phyloP scores from a whole-genome alignment of 2,329 filamentous ascomycete genomes.

The Scleromitrula shiraiana region DNA sequence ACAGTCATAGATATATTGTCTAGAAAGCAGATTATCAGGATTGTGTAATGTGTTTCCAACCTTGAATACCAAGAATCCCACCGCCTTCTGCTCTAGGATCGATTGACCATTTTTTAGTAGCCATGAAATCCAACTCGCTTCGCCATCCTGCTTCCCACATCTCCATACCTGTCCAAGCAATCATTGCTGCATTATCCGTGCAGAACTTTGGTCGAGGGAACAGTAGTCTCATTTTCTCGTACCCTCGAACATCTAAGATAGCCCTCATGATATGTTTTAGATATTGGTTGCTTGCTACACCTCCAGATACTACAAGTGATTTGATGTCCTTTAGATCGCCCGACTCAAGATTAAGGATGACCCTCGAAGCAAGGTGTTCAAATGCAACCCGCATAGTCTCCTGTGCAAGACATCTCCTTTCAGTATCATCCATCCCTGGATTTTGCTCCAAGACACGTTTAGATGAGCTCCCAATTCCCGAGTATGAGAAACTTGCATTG shows the following conservation, averaged over 20 bases:
- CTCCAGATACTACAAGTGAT: constrained; percentile 77
- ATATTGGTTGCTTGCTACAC: constrained; percentile 80
- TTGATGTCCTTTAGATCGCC: constrained; percentile 29
- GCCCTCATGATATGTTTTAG: constrained; percentile 56
- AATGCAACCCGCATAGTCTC: constrained; percentile 76
- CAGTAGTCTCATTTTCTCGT: constrained; percentile 50
- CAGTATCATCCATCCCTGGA: constrained; percentile 42
- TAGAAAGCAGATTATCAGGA: no score
- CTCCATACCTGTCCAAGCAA: constrained; percentile 86
- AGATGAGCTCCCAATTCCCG: constrained; percentile 59
- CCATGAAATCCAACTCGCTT: constrained; percentile 50
- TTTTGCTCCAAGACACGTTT: constrained; percentile 43
- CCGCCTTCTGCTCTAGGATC: constrained; percentile 53
- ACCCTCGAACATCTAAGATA: constrained; percentile 59
- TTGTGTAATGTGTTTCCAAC: constrained; percentile 35
- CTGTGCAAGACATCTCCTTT: constrained; percentile 61
- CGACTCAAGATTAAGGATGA: constrained; percentile 56
- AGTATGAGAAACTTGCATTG: constrained; percentile 57
- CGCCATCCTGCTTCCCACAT: constrained; percentile 78
- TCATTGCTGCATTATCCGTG: constrained; percentile 97
- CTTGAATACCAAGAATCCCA: constrained; percentile 56
- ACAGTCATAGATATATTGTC: no score
- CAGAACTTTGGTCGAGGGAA: constrained; percentile 74
- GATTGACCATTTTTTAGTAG: constrained; percentile 66
- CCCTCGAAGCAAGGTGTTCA: constrained; percentile 73